Percentiles rank a stretch among this genome's conserved stretches.
These are phyloP conservation scores for Arthroderma uncinatum DNA, from an alignment of 2,329 filamentous ascomycete species.

Conservation along the genomic window DNA sequence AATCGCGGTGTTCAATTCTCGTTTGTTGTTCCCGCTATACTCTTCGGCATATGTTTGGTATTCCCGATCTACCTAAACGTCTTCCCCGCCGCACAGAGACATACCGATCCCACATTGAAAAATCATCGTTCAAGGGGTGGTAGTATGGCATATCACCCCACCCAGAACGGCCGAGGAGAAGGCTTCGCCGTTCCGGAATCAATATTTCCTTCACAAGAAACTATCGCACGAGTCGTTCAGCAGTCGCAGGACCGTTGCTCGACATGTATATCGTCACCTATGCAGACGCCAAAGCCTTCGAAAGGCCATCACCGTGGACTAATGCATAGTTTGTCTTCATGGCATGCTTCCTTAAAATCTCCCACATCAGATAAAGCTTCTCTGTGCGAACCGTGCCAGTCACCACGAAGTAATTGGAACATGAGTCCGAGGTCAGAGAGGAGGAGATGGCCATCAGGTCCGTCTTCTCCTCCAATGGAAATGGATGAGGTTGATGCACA, in stretches of 20 bases:
- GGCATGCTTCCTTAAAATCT: not conserved
- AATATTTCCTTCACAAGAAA: slow-evolving; percentile 1
- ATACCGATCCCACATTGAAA: slow-evolving; percentile 37
- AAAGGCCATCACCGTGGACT: not conserved
- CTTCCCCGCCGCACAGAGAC: slow-evolving; percentile 36
- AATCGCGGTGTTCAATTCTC: slow-evolving; percentile 36
- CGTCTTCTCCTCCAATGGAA: not conserved
- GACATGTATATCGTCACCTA: not conserved
- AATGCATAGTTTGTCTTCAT: not conserved
- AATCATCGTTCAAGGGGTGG: not conserved
- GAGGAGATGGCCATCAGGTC: not conserved
- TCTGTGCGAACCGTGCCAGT: not conserved
- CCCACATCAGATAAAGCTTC: not conserved
- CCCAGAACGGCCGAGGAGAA: not conserved
- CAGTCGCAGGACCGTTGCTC: not conserved
- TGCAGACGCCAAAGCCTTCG: not conserved
- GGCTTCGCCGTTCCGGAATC: not conserved
- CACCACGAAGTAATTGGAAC: not conserved
- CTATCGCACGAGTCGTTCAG: not conserved
- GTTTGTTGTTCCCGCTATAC: slow-evolving; percentile 43
- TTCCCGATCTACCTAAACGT: slow-evolving; percentile 46
- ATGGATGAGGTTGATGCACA: not conserved
- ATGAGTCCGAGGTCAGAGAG: not conserved
- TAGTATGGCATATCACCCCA: not conserved
- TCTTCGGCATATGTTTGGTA: slow-evolving; percentile 41